phyloP scores from a whole-genome alignment of 495 filamentous ascomycete genomes.

The Penicillium roqueforti region DNA sequence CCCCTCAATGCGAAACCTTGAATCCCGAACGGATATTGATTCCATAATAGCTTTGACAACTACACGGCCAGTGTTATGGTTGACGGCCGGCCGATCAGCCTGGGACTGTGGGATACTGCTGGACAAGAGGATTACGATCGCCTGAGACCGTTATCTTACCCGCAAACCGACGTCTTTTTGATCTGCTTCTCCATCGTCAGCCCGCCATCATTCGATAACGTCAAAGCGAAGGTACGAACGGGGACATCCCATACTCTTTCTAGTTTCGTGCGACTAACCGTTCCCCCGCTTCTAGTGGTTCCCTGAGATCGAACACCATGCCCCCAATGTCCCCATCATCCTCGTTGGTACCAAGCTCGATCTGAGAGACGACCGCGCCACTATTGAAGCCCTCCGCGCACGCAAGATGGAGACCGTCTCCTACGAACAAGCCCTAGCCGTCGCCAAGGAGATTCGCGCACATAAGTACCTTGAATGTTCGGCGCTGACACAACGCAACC shows the following conservation, averaged over 20 bases:
- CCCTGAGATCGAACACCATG: conserved; percentile 95
- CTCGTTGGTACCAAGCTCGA: conserved; percentile 97
- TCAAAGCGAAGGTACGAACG: conserved; percentile 78
- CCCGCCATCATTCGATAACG: conserved; percentile 96
- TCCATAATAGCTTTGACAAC: conserved; percentile 79
- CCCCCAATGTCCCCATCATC: conserved; percentile 92
- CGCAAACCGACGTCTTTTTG: conserved; percentile 96
- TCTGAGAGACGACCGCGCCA: conserved; percentile 83
- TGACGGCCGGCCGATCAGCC: conserved; percentile 91
- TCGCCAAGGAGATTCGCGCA: conserved; percentile 88
- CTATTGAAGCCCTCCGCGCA: conserved; percentile 67
- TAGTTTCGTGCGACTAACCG: background rate
- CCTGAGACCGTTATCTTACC: conserved; percentile 91
- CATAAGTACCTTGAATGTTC: conserved; percentile 97
- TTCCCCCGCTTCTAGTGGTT: conserved; percentile 62
- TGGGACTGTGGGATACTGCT: conserved; percentile 98
- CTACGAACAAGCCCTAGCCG: conserved; percentile 79
- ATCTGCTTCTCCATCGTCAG: conserved; percentile 99
- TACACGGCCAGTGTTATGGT: conserved; percentile 99
- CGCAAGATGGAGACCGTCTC: conserved; percentile 89
- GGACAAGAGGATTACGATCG: conserved; percentile 98
- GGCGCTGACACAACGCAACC: conserved; percentile 89
- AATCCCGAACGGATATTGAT: background rate
- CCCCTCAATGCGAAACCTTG: conserved; percentile 4
- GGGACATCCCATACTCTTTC: background rate